A percentile compares a stretch with the other conserved stretches of the same genome.
Conservation (phyloP, 345 rosid species). For the Geranium rotundifolium region DNA sequence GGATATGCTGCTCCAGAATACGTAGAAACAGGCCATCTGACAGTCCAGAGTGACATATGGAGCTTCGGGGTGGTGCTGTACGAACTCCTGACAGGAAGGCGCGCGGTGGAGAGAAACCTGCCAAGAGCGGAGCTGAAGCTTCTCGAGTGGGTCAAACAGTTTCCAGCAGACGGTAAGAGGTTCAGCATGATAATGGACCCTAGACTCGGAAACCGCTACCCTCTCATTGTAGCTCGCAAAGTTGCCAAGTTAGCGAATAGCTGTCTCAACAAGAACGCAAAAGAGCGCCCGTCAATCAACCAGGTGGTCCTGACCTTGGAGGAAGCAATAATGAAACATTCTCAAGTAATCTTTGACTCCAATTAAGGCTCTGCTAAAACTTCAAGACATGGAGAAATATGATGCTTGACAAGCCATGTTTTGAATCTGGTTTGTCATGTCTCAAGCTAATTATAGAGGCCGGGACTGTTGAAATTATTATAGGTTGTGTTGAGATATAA, state of each 20-base stretch:
- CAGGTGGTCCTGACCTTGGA: constrained; percentile 39
- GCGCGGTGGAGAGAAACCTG: constrained; percentile 51
- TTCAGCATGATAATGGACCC: constrained; percentile 79
- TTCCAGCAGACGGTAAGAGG: constrained; percentile 48
- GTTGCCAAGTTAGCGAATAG: constrained; percentile 62
- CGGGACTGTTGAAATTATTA: too few relatives aligned
- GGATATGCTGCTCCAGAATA: constrained; percentile 98
- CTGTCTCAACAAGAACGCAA: constrained; percentile 61
- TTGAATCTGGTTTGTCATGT: too few relatives aligned
- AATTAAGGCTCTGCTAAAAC: too few relatives aligned
- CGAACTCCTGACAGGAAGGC: constrained; percentile 84
- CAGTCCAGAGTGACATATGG: constrained; percentile 55
- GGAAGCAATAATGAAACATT: constrained; percentile 40
- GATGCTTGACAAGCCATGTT: too few relatives aligned
- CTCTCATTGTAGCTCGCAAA: constrained; percentile 31
- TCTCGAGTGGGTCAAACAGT: constrained; percentile 81
- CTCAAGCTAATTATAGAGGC: too few relatives aligned
- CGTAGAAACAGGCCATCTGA: constrained; percentile 80
- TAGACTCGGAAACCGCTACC: constrained; percentile 40
- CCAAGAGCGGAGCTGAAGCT: constrained; percentile 62
- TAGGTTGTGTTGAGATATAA: too few relatives aligned
- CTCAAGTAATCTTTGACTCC: background rate
- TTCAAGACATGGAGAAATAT: too few relatives aligned
- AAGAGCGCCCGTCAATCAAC: constrained; percentile 65
- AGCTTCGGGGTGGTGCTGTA: constrained; percentile 89